A percentile compares a stretch with the other conserved stretches of the same genome.
These are phyloP conservation scores for Saturnispora serradocipensis DNA, from an alignment of 805 yeast species.

Conservation along the genomic window DNA sequence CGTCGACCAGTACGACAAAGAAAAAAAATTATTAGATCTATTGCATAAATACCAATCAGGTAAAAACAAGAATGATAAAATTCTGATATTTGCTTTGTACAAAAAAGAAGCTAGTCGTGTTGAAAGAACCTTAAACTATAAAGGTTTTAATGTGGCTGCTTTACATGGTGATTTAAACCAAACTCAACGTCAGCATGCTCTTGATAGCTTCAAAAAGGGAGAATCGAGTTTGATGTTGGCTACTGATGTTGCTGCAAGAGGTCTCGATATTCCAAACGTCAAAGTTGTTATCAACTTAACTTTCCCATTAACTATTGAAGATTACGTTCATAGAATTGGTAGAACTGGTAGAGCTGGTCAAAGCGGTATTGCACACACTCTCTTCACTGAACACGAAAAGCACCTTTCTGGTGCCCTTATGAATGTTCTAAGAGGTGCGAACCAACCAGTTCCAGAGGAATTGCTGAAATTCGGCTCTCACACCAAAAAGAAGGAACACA, in stretches of 20 bases:
- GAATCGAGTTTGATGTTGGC: constrained; percentile 71
- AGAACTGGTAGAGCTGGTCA: constrained; percentile 96
- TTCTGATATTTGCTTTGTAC: constrained; percentile 86
- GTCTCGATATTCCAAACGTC: constrained; percentile 95
- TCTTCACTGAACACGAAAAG: constrained; percentile 94
- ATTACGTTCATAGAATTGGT: constrained; percentile 92
- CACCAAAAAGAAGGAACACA: constrained; percentile 94
- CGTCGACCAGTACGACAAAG: constrained; percentile 73
- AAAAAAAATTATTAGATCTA: constrained; percentile 60
- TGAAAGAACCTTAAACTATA: constrained; percentile 62
- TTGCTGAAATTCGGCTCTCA: constrained; percentile 93
- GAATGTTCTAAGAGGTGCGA: constrained; percentile 87
- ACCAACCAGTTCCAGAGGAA: constrained; percentile 93
- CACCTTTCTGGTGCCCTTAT: constrained; percentile 91
- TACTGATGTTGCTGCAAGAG: constrained; percentile 98
- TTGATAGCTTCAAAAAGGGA: constrained; percentile 78
- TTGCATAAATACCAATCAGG: constrained; percentile 69
- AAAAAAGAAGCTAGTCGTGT: constrained; percentile 94
- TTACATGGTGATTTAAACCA: constrained; percentile 95
- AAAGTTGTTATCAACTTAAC: constrained; percentile 94
- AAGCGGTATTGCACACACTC: constrained; percentile 88
- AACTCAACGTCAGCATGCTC: constrained; percentile 82
- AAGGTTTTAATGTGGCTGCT: constrained; percentile 80
- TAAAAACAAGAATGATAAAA: constrained; percentile 58
- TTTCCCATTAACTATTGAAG: constrained; percentile 88